These are phyloP conservation scores for Trypethelium eluteriae DNA, from an alignment of 495 filamentous ascomycete genomes.

Conservation along the genomic window DNA sequence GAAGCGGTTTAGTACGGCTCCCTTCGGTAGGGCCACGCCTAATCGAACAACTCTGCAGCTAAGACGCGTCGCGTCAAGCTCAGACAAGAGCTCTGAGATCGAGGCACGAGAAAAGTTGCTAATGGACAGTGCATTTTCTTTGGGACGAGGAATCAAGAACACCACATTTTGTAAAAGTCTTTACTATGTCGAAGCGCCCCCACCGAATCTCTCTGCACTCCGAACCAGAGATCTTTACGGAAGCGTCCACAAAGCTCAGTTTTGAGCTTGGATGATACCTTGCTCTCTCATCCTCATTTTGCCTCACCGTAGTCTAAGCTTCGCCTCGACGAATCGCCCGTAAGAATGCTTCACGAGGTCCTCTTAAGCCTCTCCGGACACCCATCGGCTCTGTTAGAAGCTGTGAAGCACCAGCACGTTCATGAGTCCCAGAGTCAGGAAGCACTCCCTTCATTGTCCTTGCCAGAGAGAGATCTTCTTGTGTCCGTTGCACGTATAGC, in stretches of 20 bases:
- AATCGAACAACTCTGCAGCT: not conserved
- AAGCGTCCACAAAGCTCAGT: not conserved
- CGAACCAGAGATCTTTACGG: not conserved
- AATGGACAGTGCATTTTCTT: not conserved
- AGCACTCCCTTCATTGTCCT: constrained; percentile 52
- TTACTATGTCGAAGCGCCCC: not conserved
- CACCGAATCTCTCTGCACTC: not conserved
- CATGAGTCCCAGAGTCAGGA: constrained; percentile 33
- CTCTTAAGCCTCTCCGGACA: constrained; percentile 90
- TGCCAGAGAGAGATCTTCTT: constrained; percentile 75
- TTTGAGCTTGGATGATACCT: not conserved
- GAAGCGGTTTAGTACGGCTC: not conserved
- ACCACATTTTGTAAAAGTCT: not conserved
- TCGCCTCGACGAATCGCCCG: too few species aligned
- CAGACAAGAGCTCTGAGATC: too few species aligned
- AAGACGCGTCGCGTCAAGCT: not conserved
- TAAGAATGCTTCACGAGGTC: constrained; percentile 89
- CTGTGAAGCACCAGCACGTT: constrained; percentile 34
- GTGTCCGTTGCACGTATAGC: constrained; percentile 66
- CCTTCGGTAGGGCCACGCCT: not conserved
- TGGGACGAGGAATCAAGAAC: not conserved
- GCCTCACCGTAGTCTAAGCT: too few species aligned
- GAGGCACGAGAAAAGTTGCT: not conserved
- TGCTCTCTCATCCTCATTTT: not conserved
- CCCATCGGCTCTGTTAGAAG: constrained; percentile 69